Evolutionary conservation across 2,329 filamentous ascomycete genomes (phyloP), one percentile per base, ranked within the genome.

Genomic region (Fusarium nurragi): DNA sequence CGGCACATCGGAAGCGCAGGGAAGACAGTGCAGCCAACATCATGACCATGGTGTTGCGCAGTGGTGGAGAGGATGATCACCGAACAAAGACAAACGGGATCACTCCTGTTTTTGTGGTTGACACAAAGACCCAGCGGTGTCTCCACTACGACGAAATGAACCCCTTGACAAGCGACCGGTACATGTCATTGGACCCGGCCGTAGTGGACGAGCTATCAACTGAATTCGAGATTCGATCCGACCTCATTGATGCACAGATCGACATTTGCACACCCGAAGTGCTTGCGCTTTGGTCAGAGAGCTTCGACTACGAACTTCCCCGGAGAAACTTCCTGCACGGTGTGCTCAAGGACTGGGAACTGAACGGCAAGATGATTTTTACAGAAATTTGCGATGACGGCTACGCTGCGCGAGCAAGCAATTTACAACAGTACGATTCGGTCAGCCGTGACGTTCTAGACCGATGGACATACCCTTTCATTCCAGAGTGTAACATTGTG

Each of bases 261-360:
- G 95, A 99, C 75, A 98, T 99, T 65, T 98, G 94, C 78, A 98
- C 95, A 1, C 94, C 94, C 0, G 95, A 98, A 74, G 94, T 97
- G 10, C 85, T 98, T 39, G 94, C 94, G 9, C 80, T 98, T 55
- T 99, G 95, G 92, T 95, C 93, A 10, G 95, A 99, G 78, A 97
- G 94, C 74, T 99, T 98, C 72, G 94, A 99, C 76, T 98, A 97
- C 76, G 93, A 97, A 75, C 85, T 93, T 9, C 93, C 94, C 2
- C 87, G 94, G 52, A 90, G 90, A 71, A 93, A 97, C 72, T 97
- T 97, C 71, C 79, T 99, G 32, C 92, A 94, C 74, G 94, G 94
- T 58, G 93, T 98, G 2, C 81, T 99, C 51, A 97, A 97, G 79
- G 95, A 99, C 76, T 97, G 93, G 81, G 95, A 99, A 75, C 83